Percentiles rank a stretch among this genome's conserved stretches.
These are phyloP conservation scores for Penicillium thymicola DNA, from an alignment of 2,329 filamentous ascomycete species.

Conservation along the genomic window DNA sequence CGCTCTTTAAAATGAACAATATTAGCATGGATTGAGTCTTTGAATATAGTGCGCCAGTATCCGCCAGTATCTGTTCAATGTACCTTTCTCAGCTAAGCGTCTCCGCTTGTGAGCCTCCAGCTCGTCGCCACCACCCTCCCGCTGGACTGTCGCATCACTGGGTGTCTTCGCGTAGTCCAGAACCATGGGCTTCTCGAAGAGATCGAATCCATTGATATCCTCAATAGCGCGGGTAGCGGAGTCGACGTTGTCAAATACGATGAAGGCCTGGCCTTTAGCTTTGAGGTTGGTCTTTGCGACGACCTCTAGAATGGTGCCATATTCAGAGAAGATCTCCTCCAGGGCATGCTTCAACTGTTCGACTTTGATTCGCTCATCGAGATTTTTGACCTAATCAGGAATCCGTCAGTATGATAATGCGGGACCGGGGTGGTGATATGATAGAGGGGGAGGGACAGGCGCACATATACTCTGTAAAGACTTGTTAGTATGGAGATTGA, in stretches of 20 bases:
- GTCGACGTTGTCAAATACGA: constrained; percentile 82
- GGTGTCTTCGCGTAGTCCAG: constrained; percentile 75
- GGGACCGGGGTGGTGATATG: constrained; percentile 9
- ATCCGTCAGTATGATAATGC: constrained; percentile 13
- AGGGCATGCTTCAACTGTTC: constrained; percentile 72
- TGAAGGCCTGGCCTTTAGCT: constrained; percentile 91
- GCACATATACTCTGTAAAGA: constrained; percentile 41
- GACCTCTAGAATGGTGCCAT: constrained; percentile 79
- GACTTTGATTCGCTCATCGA: constrained; percentile 88
- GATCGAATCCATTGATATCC: constrained; percentile 84
- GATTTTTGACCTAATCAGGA: constrained; percentile 62
- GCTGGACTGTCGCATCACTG: constrained; percentile 82
- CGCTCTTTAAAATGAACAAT: constrained; percentile 48
- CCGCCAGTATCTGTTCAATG: background rate
- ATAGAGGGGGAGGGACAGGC: constrained; percentile 17
- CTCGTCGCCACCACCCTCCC: constrained; percentile 70
- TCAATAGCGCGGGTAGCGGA: constrained; percentile 79
- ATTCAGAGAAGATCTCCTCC: constrained; percentile 77
- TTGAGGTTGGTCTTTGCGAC: constrained; percentile 86
- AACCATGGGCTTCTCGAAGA: constrained; percentile 88
- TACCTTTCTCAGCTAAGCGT: constrained; percentile 85
- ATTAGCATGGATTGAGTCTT: constrained; percentile 2
- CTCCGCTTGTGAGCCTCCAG: constrained; percentile 83
- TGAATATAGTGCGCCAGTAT: background rate
- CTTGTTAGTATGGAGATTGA: constrained; percentile 14